Evolutionary conservation across 1,284 basidiomycete species (phyloP), one percentile per base, ranked within the genome.

Genomic region (Sparassis latifolia): DNA sequence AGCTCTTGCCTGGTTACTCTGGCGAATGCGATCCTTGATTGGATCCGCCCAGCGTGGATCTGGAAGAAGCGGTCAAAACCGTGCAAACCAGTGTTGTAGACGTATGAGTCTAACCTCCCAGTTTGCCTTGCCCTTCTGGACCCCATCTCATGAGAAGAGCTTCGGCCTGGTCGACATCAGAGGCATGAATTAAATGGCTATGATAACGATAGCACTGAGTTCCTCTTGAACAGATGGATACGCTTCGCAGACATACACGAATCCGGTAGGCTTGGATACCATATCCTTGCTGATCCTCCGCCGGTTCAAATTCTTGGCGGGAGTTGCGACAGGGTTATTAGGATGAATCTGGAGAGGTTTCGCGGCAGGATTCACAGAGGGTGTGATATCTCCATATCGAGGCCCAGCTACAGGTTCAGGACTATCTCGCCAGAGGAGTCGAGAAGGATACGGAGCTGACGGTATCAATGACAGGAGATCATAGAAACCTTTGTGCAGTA

Each of bases 121-220:
- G 71, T 71, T 97, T 97, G 54, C 92, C 92, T 62, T 94, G 72
- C 35, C 92, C 89, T 68, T 97, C 93, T 44, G 89, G 84, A 35
- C 89, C 86, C 94, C 95, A 97, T 54, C 92, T 78, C 58, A 81
- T 84, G 48, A 97, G 80, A 52, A 97, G 78, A 33, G 89, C 92
- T 64, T 92, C 89, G 32, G 92, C 85, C 67, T 97, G 92, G 69
- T 93, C 91, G 28, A 84, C 90, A 68, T 96, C 91, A 51, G 91
- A 94, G 20, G 95, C 92, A 70, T 97, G 94, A 28, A 95, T 86
- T 53, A 96, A 79, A 69, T 97, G 95, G 47, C 92, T 95, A 62
- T 58, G 62, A 54, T 54, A 52, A 54, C 59, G 53, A 56, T 57
- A 33, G 55, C 48, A 1, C 57, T 56, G 49, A 51, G 55, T 44